Base-by-base conservation (phyloP, 192 early-diverging fungal genomes). In the Coemansia aciculifera region DNA sequence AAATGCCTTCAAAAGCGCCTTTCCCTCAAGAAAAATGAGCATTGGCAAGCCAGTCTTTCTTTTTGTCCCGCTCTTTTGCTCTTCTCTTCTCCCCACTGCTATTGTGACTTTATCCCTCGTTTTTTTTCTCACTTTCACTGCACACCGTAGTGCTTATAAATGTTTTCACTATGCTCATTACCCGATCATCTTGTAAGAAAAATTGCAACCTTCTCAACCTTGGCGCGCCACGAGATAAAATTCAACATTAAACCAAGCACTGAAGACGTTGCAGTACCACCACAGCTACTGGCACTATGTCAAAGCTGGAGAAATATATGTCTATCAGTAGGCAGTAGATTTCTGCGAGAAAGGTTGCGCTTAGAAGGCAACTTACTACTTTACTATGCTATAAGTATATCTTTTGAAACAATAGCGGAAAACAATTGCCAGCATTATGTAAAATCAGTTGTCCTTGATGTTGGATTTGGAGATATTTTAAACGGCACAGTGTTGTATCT, bases 391-490 rank as follows among this genome's bases (percentile, higher is more conserved):
- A 13, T 1, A 10, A 29, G 52, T 11, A 15, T 31, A 3, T 56
- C 52, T 1, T 56, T 56, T 31, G 27, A 56, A 29, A 56, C 27
- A 31, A 10, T 29, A 56, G 29, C 3, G 2, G 52, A 29, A 29
- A 32, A 31, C 52, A 56, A 56, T 31, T 38, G 32, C 34, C 57
- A 59, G 13, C 4, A 38, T 1, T 37, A 21, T 36, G 57, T 31
- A 38, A 59, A 38, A 13, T 17, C 57, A 3, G 34, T 59, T n/a
- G 3, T 4, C 3, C 9, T 59, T 59, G 17, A 23, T 5, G 17
- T 59, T 36, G 34, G 34, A 34, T 38, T 59, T 59, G 34, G 57
- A 0, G 57, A 37, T 21, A 59, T 59, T 59, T 23, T 59, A 37
- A 38, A 59, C 19, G 57, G 57, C 19, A 59, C 7, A 34, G 15